Evolutionary conservation across 2,329 filamentous ascomycete genomes (phyloP), one percentile per base, ranked within the genome.

Genomic region (Penicillium rolfsii): DNA sequence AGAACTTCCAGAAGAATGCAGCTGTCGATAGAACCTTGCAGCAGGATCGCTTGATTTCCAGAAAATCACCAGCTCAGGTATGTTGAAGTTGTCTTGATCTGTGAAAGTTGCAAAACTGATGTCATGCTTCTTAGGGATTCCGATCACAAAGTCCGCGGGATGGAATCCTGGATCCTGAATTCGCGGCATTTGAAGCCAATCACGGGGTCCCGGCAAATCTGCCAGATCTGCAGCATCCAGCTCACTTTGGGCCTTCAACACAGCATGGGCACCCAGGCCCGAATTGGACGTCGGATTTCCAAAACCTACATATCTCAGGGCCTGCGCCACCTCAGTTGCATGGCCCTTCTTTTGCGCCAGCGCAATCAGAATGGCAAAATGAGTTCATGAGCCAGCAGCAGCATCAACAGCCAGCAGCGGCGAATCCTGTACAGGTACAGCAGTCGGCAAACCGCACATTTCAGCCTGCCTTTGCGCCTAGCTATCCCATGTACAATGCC

Each of bases 1-100:
- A 91, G 76, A 88, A 85, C 71, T 86, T 93, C 73, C 85, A 89
- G 70, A 87, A 89, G 69, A 89, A 92, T 74, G 80, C 85, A 11
- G 83, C 88, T 52, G 83, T 85, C 64, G 89, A 93, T 73, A 83
- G 88, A 57, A 87, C 87, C 9, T 80, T 90, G 52, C 89, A 93
- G 72, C 90, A 91, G 74, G 90, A 93, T 76, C 87, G 89, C 55
- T 70, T 90, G 50, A 76, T 82, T 38, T 79, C 82, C 9, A 82
- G 84, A 61, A 81, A 83, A 57, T 78, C 83, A 55, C 81, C 84
- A 48, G 76, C 80, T 53, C 84, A 88, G 75, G 87, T 87, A 76
- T 63, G 77, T 63, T 48, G 1, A 54, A 54, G 11, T 19, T 3
- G 3, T 1, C 30, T 4, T 28, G 4, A 11, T 8, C 5, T 16